These are phyloP conservation scores for Amaranthus palmeri DNA, from an alignment of 148 eudicot genomes.

Conservation along the genomic window DNA sequence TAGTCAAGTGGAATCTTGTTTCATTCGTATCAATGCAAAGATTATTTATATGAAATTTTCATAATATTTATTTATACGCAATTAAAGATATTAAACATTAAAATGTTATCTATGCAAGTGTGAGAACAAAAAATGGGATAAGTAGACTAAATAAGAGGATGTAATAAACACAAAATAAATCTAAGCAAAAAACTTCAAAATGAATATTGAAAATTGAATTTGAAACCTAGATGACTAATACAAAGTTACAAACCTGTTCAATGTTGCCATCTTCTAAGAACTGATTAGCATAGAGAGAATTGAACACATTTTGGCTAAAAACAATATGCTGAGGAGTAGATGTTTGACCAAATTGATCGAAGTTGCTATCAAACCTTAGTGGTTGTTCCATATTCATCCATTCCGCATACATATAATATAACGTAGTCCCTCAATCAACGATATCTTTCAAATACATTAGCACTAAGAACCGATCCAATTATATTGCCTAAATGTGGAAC, in stretches of 20 bases:
- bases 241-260: constrained; percentile 3
- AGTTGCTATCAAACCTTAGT: constrained; percentile 5
- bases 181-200: background rate
- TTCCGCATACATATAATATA: constrained; percentile 13
- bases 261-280: background rate
- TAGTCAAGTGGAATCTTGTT: too few species aligned
- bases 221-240: too few species aligned
- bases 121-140: too few species aligned
- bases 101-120: too few species aligned
- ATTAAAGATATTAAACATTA: too few species aligned
- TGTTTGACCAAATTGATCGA: constrained; percentile 13
- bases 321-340: background rate
- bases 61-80: too few species aligned
- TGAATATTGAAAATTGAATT: too few species aligned
- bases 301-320: background rate
- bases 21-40: too few species aligned
- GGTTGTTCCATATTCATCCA: constrained; percentile 11
- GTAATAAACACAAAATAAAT: background rate
- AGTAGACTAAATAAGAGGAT: too few species aligned
- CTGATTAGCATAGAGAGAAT: background rate
- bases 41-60: too few species aligned
- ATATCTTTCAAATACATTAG: background rate
- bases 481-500: constrained; percentile 21
- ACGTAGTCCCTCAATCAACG: background rate
- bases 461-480: constrained; percentile 14